Base-by-base conservation (phyloP, 2,329 filamentous ascomycete species). In the Lachnellula arida region DNA sequence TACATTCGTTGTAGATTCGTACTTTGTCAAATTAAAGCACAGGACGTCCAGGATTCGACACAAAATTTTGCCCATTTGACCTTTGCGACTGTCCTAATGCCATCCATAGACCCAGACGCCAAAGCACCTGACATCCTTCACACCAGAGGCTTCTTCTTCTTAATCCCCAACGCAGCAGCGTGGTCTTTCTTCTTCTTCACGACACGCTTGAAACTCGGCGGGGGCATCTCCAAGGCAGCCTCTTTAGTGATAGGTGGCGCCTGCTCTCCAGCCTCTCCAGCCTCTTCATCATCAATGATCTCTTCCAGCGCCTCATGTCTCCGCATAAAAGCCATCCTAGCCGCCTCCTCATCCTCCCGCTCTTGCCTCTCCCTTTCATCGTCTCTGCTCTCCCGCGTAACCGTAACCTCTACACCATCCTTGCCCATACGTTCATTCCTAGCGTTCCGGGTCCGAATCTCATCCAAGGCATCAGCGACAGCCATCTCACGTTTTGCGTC, bases 401-500 rank as follows among this genome's bases (percentile, higher is more conserved):
- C 76, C 3, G 79, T 76, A 19, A 83, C 81, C 55, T 86, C 83
- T 3, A 83, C 76, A 2, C 83, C 84, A 58, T 90, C 85, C 67
- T 84, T 83, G 54, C 84, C 82, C 8, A 86, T 87, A 61, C 88
- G 81, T 72, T 96, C 90, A 49, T 94, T 85, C 60, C 91, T 80
- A 7, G 94, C 94, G 74, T 99, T 99, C 61, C 93, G 78, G 51
- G 89, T 93, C 54, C 93, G 80, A 55, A 99, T 97, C 74, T 97
- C 92, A 72, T 99, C 94, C 54, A 99, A 75, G 7, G 92, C 93
- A 76, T 99, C 94, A 2, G 94, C 94, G 46, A 97, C 90, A 17
- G 89, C 90, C 92, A 99, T 99, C 73, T 99, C 94, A 42, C 88
- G 81, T 76, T 94, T 92, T 1, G 92, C 92, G 71, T 99, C 94